Conservation (phyloP, 441 rosid genomes). For the Gossypium lobatum region DNA sequence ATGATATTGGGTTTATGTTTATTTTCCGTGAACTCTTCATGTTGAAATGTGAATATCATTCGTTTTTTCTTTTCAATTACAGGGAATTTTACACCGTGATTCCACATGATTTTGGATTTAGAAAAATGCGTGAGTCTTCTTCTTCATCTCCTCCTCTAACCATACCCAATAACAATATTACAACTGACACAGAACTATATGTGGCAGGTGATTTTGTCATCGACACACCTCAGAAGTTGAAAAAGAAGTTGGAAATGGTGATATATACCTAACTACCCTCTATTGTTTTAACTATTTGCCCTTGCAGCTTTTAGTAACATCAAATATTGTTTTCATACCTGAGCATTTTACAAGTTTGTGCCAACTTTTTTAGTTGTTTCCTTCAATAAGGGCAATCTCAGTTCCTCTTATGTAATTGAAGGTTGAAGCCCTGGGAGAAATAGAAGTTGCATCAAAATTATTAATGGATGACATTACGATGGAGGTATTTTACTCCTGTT, state of each 20-base stretch:
- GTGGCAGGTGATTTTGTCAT: conserved; percentile 83
- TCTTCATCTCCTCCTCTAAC: conserved; percentile 11
- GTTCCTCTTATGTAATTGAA: conserved; percentile 30
- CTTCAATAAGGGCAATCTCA: conserved; percentile 19
- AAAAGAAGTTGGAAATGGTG: conserved; percentile 84
- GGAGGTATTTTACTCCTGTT: conserved; percentile 38
- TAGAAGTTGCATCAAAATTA: conserved; percentile 79
- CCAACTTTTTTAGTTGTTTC: conserved; percentile 11
- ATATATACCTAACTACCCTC: conserved; percentile 11
- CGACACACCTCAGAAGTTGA: conserved; percentile 77
- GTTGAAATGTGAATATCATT: not conserved
- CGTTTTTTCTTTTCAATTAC: conserved; percentile 23
- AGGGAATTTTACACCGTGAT: conserved; percentile 87
- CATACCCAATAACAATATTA: not conserved
- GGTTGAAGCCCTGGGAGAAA: conserved; percentile 89
- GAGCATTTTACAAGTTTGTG: not conserved
- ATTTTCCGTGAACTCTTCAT: not conserved
- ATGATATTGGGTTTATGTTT: not conserved
- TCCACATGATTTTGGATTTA: conserved; percentile 90
- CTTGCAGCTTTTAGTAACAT: conserved; percentile 9
- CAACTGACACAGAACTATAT: conserved; percentile 17
- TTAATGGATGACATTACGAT: conserved; percentile 41
- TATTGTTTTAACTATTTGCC: not conserved
- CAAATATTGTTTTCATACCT: not conserved
- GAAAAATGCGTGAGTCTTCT: conserved; percentile 67